These are phyloP conservation scores for Rhododendron kiyosumense DNA, from an alignment of 148 eudicot species.

Conservation along the genomic window DNA sequence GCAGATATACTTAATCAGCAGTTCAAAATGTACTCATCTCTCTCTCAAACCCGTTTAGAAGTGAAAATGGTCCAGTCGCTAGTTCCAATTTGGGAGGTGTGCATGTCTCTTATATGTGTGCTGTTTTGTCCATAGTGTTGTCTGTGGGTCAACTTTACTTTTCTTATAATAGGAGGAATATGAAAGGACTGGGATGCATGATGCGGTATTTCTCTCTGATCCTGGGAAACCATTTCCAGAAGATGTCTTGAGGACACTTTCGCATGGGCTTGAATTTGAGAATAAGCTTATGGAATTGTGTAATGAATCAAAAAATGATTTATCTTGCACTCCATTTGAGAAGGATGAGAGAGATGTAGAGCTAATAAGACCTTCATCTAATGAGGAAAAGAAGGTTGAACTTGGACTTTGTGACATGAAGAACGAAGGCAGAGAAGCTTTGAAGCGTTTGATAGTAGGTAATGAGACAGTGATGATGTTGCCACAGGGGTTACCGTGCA, in stretches of 20 bases:
- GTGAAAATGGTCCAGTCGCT: constrained; percentile 95
- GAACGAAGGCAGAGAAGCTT: constrained; percentile 13
- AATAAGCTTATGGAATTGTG: constrained; percentile 41
- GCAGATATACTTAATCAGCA: constrained; percentile 87
- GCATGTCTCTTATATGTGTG: constrained; percentile 6
- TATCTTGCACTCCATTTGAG: constrained; percentile 21
- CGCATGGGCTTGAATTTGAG: constrained; percentile 46
- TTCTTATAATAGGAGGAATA: constrained; percentile 63
- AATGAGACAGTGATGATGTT: constrained; percentile 10
- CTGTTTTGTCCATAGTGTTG: constrained; percentile 1
- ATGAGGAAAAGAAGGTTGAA: constrained; percentile 28
- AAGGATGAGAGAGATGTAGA: constrained; percentile 16
- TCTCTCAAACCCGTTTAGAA: constrained; percentile 76
- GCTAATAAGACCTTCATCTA: constrained; percentile 18
- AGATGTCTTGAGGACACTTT: constrained; percentile 59
- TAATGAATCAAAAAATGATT: constrained; percentile 24
- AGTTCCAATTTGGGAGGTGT: constrained; percentile 96
- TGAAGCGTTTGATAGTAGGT: constrained; percentile 19
- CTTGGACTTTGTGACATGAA: constrained; percentile 10
- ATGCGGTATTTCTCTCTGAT: constrained; percentile 34
- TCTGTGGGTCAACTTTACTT: constrained; percentile 6
- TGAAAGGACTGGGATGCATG: constrained; percentile 68
- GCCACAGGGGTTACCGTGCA: constrained; percentile 16
- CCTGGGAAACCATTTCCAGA: constrained; percentile 63
- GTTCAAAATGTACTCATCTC: constrained; percentile 56